Percentiles rank a stretch among this genome's conserved stretches.
Conservation (phyloP, 129 eudicot genomes). For the Solidago caesia region DNA sequence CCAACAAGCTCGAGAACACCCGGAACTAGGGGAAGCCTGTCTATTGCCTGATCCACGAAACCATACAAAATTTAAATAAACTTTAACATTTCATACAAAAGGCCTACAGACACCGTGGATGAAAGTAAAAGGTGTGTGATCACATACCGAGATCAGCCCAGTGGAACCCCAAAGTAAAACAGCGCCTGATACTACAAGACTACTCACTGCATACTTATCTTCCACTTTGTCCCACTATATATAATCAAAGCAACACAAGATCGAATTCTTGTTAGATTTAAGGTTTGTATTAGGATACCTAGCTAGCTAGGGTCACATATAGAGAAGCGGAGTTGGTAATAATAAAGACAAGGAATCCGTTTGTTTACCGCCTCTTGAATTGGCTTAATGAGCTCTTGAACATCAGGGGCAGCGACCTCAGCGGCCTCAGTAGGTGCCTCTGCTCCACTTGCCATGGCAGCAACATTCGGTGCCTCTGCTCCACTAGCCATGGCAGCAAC, state of each 20-base stretch:
- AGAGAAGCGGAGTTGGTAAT: no score
- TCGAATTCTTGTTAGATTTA: neutral
- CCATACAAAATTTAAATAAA: neutral
- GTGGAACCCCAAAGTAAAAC: constrained; percentile 65
- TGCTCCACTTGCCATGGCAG: constrained; percentile 78
- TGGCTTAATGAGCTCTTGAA: constrained; percentile 61
- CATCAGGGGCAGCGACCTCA: constrained; percentile 37
- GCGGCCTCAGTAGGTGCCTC: constrained; percentile 51
- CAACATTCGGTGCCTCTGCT: constrained; percentile 67
- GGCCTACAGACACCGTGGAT: neutral
- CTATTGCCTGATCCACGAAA: constrained; percentile 66
- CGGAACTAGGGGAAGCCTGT: constrained; percentile 88
- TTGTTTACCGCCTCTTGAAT: constrained; percentile 68
- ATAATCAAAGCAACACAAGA: neutral
- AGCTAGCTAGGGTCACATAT: neutral
- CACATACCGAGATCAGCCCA: constrained; percentile 77
- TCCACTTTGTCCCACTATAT: constrained; percentile 91
- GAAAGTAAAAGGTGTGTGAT: neutral
- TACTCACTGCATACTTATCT: constrained; percentile 90
- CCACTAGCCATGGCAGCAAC: constrained; percentile 85
- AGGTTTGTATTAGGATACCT: no score
- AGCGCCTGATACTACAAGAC: constrained; percentile 69
- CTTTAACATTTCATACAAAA: neutral
- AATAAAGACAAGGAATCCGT: neutral
- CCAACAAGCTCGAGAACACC: constrained; percentile 96